These are phyloP conservation scores for Excoecaria cochinchinensis DNA, from an alignment of 345 rosid genomes.

Conservation along the genomic window DNA sequence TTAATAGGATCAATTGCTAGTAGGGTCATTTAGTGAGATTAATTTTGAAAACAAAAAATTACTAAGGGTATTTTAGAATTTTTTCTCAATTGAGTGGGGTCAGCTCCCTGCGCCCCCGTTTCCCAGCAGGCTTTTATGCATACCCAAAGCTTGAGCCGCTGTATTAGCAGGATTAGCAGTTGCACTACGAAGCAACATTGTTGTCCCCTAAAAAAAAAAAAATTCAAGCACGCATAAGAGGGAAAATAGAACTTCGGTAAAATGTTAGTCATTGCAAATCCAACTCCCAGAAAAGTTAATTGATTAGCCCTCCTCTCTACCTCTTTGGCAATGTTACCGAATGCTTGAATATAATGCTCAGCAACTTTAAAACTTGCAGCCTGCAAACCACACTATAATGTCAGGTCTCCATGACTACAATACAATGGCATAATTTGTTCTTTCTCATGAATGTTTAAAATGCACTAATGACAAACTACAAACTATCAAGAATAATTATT, in stretches of 20 bases:
- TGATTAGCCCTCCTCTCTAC: slow-evolving; percentile 32
- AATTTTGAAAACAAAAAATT: no score
- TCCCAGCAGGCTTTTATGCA: slow-evolving; percentile 67
- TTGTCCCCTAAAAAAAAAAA: slow-evolving; percentile 58
- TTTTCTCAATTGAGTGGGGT: no score
- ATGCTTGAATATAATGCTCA: slow-evolving; percentile 79
- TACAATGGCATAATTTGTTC: neutral
- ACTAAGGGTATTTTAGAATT: no score
- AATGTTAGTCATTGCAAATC: neutral
- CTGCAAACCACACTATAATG: slow-evolving; percentile 36
- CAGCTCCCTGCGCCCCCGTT: slow-evolving; percentile 14
- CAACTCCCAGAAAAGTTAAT: neutral
- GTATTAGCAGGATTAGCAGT: slow-evolving; percentile 61
- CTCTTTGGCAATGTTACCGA: slow-evolving; percentile 86
- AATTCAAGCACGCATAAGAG: neutral
- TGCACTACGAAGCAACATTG: slow-evolving; percentile 81
- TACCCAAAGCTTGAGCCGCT: slow-evolving; percentile 73
- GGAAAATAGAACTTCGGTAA: neutral
- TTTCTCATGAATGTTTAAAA: neutral
- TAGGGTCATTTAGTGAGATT: no score
- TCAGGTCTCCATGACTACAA: slow-evolving; percentile 4
- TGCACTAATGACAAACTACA: neutral
- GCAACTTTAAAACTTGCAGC: slow-evolving; percentile 88
- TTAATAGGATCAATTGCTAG: no score
- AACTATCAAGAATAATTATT: neutral